phyloP scores from a whole-genome alignment of 2,329 filamentous ascomycete genomes.

The Cylindrodendrum hubeiense region DNA sequence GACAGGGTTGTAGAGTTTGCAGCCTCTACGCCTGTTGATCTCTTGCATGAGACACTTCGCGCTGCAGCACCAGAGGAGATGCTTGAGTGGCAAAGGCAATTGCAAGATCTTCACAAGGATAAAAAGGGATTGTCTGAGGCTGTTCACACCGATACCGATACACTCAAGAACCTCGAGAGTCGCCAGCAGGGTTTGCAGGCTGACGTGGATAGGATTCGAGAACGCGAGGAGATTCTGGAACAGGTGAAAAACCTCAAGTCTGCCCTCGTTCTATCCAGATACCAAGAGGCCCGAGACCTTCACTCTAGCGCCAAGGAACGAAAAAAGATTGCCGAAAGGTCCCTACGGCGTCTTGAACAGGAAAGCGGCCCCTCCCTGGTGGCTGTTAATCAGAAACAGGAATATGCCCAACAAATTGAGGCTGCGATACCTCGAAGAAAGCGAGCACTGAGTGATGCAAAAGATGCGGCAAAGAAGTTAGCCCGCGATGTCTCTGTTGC shows the following conservation, averaged over 20 bases:
- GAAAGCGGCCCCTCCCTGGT: conserved; percentile 74
- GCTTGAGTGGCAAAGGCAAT: conserved; percentile 79
- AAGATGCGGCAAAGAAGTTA: conserved; percentile 62
- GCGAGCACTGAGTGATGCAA: conserved; percentile 64
- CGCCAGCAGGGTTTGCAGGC: conserved; percentile 81
- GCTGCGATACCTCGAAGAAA: conserved; percentile 67
- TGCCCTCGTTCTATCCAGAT: conserved; percentile 75
- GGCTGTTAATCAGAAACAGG: conserved; percentile 77
- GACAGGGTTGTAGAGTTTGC: conserved; percentile 97
- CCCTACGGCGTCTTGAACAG: conserved; percentile 70
- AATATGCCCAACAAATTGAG: conserved; percentile 72
- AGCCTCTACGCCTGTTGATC: conserved; percentile 81
- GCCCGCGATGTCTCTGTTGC: conserved; percentile 52
- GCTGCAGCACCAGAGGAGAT: conserved; percentile 88
- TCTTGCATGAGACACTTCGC: conserved; percentile 87
- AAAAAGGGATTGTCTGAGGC: conserved; percentile 73
- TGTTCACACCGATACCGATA: conserved; percentile 70
- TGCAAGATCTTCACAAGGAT: conserved; percentile 77
- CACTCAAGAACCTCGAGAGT: conserved; percentile 75
- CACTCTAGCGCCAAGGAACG: conserved; percentile 66
- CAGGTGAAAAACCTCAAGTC: conserved; percentile 75
- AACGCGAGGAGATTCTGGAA: conserved; percentile 77
- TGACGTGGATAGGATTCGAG: conserved; percentile 85
- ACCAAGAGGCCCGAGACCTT: conserved; percentile 65
- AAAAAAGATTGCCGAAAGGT: conserved; percentile 65